Conservation (phyloP, 2,329 filamentous ascomycete species). For the Colletotrichum sp. region DNA sequence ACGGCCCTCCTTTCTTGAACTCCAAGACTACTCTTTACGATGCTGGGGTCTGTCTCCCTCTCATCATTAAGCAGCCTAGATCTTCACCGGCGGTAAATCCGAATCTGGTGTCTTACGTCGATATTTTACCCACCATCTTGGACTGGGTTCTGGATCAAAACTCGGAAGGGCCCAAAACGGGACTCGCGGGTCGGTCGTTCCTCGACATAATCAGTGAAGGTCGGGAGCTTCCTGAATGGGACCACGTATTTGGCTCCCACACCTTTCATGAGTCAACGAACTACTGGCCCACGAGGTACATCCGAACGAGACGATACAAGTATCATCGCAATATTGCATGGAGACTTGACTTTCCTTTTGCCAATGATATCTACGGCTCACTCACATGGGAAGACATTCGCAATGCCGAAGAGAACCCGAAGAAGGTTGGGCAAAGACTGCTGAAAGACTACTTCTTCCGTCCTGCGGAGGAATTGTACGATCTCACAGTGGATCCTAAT, state of each 20-base stretch:
- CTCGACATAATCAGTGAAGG: not conserved
- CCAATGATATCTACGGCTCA: slow-evolving; percentile 48
- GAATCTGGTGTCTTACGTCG: not conserved
- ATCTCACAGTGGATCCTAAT: not conserved
- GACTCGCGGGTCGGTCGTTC: not conserved
- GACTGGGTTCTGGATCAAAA: not conserved
- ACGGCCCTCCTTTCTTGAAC: slow-evolving; percentile 54
- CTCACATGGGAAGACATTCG: slow-evolving; percentile 50
- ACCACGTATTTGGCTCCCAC: slow-evolving; percentile 54
- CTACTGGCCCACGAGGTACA: slow-evolving; percentile 54
- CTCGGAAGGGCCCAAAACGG: accelerated
- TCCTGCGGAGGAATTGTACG: not conserved
- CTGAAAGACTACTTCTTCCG: not conserved
- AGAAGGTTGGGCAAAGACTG: slow-evolving; percentile 8
- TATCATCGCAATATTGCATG: not conserved
- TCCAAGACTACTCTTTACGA: slow-evolving; percentile 57
- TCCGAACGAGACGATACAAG: slow-evolving; percentile 36
- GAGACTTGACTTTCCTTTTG: slow-evolving; percentile 48
- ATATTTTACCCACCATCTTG: not conserved
- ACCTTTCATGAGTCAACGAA: slow-evolving; percentile 56
- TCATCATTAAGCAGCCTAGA: not conserved
- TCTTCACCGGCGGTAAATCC: not conserved
- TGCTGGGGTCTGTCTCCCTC: not conserved
- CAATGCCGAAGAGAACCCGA: not conserved
- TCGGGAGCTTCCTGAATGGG: slow-evolving; percentile 24